Base-by-base conservation (phyloP, 1,284 basidiomycete species). In the Somion occarium region DNA sequence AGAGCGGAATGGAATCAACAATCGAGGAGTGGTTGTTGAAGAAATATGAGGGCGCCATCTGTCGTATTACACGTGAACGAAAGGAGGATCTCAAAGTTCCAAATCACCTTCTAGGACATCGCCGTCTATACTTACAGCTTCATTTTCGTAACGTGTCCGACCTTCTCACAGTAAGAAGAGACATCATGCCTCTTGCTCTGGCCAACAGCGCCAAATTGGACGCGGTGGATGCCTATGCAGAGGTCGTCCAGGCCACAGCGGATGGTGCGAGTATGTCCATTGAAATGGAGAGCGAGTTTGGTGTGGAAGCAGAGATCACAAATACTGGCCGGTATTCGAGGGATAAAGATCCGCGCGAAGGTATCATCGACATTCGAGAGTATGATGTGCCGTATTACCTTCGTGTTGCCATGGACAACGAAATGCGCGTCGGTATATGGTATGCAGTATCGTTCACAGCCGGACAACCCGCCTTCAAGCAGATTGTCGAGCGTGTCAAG, bases 311-410 rank as follows among this genome's bases (percentile, higher is more conserved):
- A 25, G 72, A 70, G 38, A 69, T 67, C 48, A 69, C 69, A 47
- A 67, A 70, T 7, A 43, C 51, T 13, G 71, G 64, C 27, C 18
- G 23, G 15, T 43, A 43, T 22, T 72, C 71, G 46, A 73, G 76
- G 55, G 86, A 91, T 57, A 78, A 77, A 57, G 93, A 96, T 62
- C 92, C 96, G 5, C 78, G 85, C 46, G 93, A 98, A 50, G 88
- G 85, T 59, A 93, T 99, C 63, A 83, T 97, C 65, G 97, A 99
- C 66, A 82, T 97, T 46, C 83, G 96, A 43, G 97, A 99, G 68
- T 98, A 91, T 70, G 97, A 99, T 67, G 91, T 99, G 22, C 91
- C 93, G 1, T 99, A 99, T 69, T 98, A 99, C 69, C 78, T 98
- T 30, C 94, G 97, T 26, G 94, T 98, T 18, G 95, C 97, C 20